phyloP scores from a whole-genome alignment of 169 alveolate species.

The Plasmodium relictum region DNA sequence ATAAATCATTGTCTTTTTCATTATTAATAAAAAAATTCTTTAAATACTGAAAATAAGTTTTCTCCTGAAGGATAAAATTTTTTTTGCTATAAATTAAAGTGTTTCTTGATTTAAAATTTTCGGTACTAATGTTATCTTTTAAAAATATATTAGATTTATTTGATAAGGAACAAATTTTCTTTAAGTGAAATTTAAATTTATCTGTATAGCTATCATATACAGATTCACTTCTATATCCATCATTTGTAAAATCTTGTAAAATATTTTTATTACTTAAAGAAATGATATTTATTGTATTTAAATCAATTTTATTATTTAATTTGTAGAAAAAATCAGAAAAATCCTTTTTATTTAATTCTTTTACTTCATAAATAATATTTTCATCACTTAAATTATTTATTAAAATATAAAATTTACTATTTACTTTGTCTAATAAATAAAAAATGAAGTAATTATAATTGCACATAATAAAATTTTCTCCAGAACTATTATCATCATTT shows the following conservation, averaged over 20 bases:
- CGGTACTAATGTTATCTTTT: slow-evolving; percentile 16
- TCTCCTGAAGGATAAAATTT: slow-evolving; percentile 33
- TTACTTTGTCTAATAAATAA: slow-evolving; percentile 27
- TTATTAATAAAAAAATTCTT: slow-evolving; percentile 46
- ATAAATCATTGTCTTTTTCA: slow-evolving; percentile 22
- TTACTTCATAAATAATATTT: slow-evolving; percentile 22
- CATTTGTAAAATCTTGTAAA: neutral
- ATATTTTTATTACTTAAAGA: slow-evolving; percentile 16
- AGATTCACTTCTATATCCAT: neutral
- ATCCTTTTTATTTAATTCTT: slow-evolving; percentile 23
- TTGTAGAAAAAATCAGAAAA: neutral
- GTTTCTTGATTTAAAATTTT: slow-evolving; percentile 9
- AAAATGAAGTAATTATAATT: slow-evolving; percentile 18
- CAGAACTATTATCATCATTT: neutral
- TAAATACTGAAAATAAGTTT: slow-evolving; percentile 29
- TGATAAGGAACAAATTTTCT: slow-evolving; percentile 19
- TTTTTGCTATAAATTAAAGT: slow-evolving; percentile 31
- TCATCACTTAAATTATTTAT: slow-evolving; percentile 15
- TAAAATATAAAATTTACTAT: slow-evolving; percentile 27
- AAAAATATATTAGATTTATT: slow-evolving; percentile 16
- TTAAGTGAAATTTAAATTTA: slow-evolving; percentile 37
- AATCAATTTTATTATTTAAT: neutral
- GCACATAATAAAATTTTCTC: slow-evolving; percentile 26
- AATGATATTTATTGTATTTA: slow-evolving; percentile 8
- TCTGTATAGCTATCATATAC: slow-evolving; percentile 38